Conservation (phyloP, 495 filamentous ascomycete genomes). For the Bacidia rubella region DNA sequence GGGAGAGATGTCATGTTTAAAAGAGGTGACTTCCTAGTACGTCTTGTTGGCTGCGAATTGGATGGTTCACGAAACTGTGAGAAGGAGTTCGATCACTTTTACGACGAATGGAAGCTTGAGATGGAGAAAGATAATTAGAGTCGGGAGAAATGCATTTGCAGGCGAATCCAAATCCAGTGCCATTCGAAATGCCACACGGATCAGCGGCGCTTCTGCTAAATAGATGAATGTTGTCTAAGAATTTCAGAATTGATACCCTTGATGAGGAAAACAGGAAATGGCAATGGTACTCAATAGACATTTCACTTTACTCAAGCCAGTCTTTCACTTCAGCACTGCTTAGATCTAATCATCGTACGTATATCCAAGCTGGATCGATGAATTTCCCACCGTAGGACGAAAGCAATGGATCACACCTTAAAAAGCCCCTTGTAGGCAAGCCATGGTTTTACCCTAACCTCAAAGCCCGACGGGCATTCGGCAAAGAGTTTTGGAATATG, state of each 20-base stretch:
- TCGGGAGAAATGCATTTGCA: no score
- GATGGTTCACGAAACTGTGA: constrained; percentile 48
- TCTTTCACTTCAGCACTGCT: no score
- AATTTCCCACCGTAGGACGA: no score
- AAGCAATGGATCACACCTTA: no score
- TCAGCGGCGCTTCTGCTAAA: neutral
- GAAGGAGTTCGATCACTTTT: constrained; percentile 48
- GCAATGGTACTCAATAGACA: neutral
- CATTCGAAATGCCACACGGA: neutral
- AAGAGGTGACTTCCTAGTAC: constrained; percentile 78
- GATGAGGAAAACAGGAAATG: neutral
- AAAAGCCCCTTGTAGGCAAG: constrained; percentile 42
- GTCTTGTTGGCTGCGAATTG: constrained; percentile 57
- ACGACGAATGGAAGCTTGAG: constrained; percentile 25
- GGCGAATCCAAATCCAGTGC: no score
- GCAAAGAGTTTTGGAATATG: constrained; percentile 77
- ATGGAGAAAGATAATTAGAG: constrained; percentile 1
- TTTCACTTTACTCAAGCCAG: neutral
- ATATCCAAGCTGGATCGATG: no score
- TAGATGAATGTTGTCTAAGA: neutral
- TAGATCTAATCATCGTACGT: no score
- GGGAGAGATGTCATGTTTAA: constrained; percentile 38
- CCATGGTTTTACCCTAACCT: constrained; percentile 79
- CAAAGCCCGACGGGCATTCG: constrained; percentile 68
- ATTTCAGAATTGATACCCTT: neutral